Evolutionary conservation across 1,139 yeast genomes (phyloP), one percentile per base, ranked within the genome.

Genomic region (Geotrichum restrictum): DNA sequence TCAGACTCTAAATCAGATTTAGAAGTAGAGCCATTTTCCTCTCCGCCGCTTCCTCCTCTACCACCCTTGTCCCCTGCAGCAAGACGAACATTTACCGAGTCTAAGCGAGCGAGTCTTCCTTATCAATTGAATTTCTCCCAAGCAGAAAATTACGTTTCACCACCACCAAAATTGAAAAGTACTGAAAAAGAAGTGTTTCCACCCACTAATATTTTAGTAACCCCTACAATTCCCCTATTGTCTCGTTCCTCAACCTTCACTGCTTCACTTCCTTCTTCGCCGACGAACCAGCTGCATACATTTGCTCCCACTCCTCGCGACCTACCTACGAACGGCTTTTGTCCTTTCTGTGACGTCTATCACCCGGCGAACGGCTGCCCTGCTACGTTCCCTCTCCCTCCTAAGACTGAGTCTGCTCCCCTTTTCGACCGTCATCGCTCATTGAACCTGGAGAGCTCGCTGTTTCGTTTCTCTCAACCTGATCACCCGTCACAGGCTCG

Each of bases 291-390:
- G 10, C 21, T 1, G 29, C 32, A 11, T 11, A 13, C 42, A 8
- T n/a, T 7, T 10, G 42, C n/a, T 22, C 8, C 4, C 31, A 6
- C 16, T 2, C 29, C n/a, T 13, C 42, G 16, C 42, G 21, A 14
- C 18, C 6, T 11, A 5, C 10, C 39, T 10, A 18, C 43, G 3
- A 39, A 10, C 14, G 43, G 22, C n/a, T 41, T 41, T 14, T 41
- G 45, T 14, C 45, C 45, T 10, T 32, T 32, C 38, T 43, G 47
- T n/a, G 47, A 43, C 19, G 21, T 18, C 4, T 19, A 24, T 13
- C 47, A 43, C 36, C 3, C 47, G 10, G 3, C 22, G 10, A 14
- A 27, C 29, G 18, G 13, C 36, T 43, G 47, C 32, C 47, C 45
- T 5, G 27, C 37, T 3, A 31, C 37, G 3, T n/a, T 39, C 16